These are phyloP conservation scores for Collariella sp. DNA, from an alignment of 495 filamentous ascomycete species.

Conservation along the genomic window DNA sequence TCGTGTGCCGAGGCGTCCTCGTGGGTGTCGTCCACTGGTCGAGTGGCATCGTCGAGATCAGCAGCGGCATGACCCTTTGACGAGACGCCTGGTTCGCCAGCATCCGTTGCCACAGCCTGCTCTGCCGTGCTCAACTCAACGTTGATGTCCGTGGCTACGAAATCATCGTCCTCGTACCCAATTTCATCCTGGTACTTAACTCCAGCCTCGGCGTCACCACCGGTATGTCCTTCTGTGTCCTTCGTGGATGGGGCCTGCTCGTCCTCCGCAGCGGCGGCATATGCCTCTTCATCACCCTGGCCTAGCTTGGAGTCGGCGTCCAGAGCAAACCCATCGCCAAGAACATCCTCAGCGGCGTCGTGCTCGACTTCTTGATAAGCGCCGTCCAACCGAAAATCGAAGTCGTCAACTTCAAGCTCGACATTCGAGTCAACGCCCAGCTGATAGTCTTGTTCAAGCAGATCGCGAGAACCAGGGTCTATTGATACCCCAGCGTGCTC, in stretches of 20 bases:
- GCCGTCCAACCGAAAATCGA: slow-evolving; percentile 25
- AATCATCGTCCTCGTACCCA: slow-evolving; percentile 28
- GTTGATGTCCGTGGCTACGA: not conserved
- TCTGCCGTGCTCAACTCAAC: not conserved
- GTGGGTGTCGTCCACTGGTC: not conserved
- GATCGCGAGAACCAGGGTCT: slow-evolving; percentile 10
- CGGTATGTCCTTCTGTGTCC: not conserved
- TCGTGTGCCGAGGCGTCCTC: not conserved
- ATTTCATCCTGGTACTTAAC: slow-evolving; percentile 25
- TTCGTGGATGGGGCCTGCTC: not conserved
- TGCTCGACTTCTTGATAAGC: slow-evolving; percentile 8
- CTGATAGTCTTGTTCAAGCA: slow-evolving; percentile 22
- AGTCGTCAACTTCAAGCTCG: slow-evolving; percentile 18
- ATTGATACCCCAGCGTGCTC: slow-evolving; percentile 20
- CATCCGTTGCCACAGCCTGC: not conserved
- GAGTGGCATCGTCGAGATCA: not conserved
- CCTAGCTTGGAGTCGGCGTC: slow-evolving; percentile 17
- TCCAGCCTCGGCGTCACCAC: not conserved
- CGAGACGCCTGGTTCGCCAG: not conserved
- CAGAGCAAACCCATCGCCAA: not conserved
- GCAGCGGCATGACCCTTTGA: not conserved
- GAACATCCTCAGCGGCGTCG: not conserved
- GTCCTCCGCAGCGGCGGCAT: not conserved
- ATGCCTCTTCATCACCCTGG: slow-evolving; percentile 11
- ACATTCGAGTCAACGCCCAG: slow-evolving; percentile 18